These are phyloP conservation scores for Acacia melanoxylon DNA, from an alignment of 306 rosid genomes.

Conservation along the genomic window DNA sequence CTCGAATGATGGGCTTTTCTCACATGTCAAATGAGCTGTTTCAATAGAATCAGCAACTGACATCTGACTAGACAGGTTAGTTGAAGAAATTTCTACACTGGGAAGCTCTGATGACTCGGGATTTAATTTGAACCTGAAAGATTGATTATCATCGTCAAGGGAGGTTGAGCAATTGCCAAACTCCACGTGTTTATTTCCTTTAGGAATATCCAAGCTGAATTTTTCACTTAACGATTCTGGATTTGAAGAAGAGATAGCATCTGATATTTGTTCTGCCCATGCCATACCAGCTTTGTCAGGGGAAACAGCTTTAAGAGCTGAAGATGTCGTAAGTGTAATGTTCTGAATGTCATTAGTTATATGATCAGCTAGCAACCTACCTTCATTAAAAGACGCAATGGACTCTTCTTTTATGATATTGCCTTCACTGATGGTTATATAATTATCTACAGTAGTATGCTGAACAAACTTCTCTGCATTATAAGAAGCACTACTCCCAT, in stretches of 20 bases:
- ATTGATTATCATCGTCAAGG: slow-evolving; percentile 33
- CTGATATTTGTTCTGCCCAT: slow-evolving; percentile 37
- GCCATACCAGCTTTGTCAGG: slow-evolving; percentile 34
- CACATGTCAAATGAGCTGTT: slow-evolving; percentile 22
- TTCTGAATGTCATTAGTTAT: slow-evolving; percentile 31
- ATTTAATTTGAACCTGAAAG: slow-evolving; percentile 34
- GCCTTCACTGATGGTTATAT: slow-evolving; percentile 37
- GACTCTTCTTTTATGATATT: slow-evolving; percentile 33
- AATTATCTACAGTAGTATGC: slow-evolving; percentile 34
- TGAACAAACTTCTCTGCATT: slow-evolving; percentile 42
- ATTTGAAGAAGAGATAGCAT: slow-evolving; percentile 34
- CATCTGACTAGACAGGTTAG: slow-evolving; percentile 32
- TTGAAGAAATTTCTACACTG: slow-evolving; percentile 35
- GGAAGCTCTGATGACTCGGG: slow-evolving; percentile 33
- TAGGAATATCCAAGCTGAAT: slow-evolving; percentile 26
- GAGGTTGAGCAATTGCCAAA: slow-evolving; percentile 19
- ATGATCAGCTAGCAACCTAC: slow-evolving; percentile 31
- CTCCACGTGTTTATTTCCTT: slow-evolving; percentile 35
- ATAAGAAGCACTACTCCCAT: slow-evolving; percentile 32
- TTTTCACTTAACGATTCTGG: slow-evolving; percentile 31
- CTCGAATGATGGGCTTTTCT: slow-evolving; percentile 24
- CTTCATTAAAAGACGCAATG: slow-evolving; percentile 37
- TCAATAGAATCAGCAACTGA: slow-evolving; percentile 32
- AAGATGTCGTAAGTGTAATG: slow-evolving; percentile 29
- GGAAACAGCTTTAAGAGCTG: slow-evolving; percentile 35